Conservation (phyloP, 2,329 filamentous ascomycete species). For the Fusarium nisikadoi region DNA sequence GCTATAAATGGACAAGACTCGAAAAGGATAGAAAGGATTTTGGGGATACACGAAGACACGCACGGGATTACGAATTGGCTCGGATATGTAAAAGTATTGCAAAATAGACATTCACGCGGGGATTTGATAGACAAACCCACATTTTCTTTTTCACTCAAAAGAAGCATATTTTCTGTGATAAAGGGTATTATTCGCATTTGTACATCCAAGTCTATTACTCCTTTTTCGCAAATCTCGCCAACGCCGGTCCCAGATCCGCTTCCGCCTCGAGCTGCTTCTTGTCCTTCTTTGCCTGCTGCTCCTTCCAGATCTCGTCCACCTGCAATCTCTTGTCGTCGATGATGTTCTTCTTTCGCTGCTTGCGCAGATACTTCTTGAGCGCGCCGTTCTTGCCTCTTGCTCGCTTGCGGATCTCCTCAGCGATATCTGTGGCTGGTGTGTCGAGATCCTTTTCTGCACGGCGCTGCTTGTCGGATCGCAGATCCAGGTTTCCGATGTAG, state of each 20-base stretch:
- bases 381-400: conserved; percentile 91
- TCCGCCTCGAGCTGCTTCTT: conserved; percentile 71
- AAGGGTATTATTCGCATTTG: conserved; percentile 44
- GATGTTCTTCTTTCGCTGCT: conserved; percentile 92
- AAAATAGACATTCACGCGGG: conserved; percentile 18
- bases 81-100: conserved; percentile 25
- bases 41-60: not conserved
- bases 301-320: conserved; percentile 83
- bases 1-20: conserved; percentile 61
- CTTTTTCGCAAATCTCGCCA: conserved; percentile 86
- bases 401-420: conserved; percentile 76
- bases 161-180: not conserved
- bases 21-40: not conserved
- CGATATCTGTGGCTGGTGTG: conserved; percentile 64
- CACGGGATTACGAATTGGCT: conserved; percentile 18
- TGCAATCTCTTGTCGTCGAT: conserved; percentile 94
- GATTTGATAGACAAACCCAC: conserved; percentile 13
- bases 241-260: conserved; percentile 82
- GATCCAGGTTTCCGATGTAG: conserved; percentile 88
- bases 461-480: conserved; percentile 80
- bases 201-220: conserved; percentile 52
- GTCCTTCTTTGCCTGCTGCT: conserved; percentile 74
- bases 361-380: conserved; percentile 86
- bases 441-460: conserved; percentile 84
- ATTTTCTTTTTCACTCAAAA: not conserved